Conservation (phyloP, 306 rosid species). For the Purshia tridentata region DNA sequence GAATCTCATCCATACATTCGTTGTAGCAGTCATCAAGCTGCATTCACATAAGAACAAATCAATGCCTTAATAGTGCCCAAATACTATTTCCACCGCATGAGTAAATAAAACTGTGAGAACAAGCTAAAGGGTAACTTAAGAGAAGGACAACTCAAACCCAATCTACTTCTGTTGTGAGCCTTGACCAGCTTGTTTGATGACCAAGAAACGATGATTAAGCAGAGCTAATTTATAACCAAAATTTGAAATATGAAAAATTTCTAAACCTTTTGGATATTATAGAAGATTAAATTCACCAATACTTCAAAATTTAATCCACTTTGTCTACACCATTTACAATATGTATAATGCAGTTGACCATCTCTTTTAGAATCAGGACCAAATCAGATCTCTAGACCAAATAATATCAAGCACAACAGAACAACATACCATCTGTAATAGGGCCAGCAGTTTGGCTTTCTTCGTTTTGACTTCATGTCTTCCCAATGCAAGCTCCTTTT, state of each 20-base stretch:
- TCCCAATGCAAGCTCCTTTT: conserved; percentile 35
- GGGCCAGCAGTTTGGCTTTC: conserved; percentile 65
- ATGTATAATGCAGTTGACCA: neutral
- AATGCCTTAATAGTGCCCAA: neutral
- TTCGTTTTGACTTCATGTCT: conserved; percentile 47
- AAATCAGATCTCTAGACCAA: neutral
- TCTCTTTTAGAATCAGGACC: neutral
- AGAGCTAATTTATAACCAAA: too few species aligned
- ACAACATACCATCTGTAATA: conserved; percentile 65
- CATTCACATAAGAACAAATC: neutral
- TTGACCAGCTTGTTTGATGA: too few species aligned
- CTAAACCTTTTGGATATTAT: neutral
- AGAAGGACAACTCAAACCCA: too few species aligned
- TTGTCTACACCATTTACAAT: neutral
- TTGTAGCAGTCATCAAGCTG: conserved; percentile 79
- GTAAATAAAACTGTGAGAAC: neutral
- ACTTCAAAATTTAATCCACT: neutral
- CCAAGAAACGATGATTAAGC: too few species aligned
- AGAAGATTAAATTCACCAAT: neutral
- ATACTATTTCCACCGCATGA: neutral
- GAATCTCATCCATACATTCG: conserved; percentile 80
- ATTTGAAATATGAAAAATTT: neutral
- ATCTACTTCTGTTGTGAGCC: too few species aligned
- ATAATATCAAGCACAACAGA: neutral
- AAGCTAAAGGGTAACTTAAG: neutral